These are phyloP conservation scores for Leucoagaricus sp. DNA, from an alignment of 1,284 basidiomycete species.

Conservation along the genomic window DNA sequence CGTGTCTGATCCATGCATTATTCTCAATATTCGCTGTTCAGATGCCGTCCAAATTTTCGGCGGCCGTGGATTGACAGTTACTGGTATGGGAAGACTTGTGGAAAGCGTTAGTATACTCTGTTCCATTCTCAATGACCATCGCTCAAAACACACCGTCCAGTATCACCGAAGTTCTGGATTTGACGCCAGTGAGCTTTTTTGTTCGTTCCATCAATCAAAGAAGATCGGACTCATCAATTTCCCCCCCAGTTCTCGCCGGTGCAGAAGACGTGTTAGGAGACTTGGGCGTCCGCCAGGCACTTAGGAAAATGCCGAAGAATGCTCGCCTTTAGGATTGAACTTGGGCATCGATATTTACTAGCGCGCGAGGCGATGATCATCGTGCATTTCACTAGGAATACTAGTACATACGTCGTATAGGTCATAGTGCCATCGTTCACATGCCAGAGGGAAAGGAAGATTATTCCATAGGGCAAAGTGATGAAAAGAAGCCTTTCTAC, in stretches of 20 bases:
- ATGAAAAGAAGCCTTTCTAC: neutral
- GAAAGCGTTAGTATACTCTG: constrained; percentile 48
- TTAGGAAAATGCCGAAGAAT: constrained; percentile 63
- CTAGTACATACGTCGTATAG: neutral
- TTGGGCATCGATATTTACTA: neutral
- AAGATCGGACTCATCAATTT: neutral
- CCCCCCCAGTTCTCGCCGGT: constrained; percentile 51
- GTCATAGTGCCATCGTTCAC: neutral
- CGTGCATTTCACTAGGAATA: too few species aligned
- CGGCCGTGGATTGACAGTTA: constrained; percentile 58
- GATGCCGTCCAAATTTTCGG: constrained; percentile 68
- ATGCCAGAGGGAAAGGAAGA: constrained; percentile 1
- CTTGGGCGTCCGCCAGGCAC: constrained; percentile 66
- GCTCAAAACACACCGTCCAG: constrained; percentile 24
- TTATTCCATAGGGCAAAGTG: neutral
- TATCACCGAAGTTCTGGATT: constrained; percentile 53
- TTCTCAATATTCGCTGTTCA: constrained; percentile 19
- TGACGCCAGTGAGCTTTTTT: constrained; percentile 49
- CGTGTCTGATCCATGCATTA: neutral
- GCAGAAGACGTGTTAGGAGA: constrained; percentile 68
- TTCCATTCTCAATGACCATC: neutral
- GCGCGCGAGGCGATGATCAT: too few species aligned
- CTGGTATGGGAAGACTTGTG: constrained; percentile 67
- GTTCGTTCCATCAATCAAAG: neutral
- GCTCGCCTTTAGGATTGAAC: constrained; percentile 46